Evolutionary conservation across 768 basidiomycete genomes (phyloP), one percentile per base, ranked within the genome.

Genomic region (Pisolithus albus): DNA sequence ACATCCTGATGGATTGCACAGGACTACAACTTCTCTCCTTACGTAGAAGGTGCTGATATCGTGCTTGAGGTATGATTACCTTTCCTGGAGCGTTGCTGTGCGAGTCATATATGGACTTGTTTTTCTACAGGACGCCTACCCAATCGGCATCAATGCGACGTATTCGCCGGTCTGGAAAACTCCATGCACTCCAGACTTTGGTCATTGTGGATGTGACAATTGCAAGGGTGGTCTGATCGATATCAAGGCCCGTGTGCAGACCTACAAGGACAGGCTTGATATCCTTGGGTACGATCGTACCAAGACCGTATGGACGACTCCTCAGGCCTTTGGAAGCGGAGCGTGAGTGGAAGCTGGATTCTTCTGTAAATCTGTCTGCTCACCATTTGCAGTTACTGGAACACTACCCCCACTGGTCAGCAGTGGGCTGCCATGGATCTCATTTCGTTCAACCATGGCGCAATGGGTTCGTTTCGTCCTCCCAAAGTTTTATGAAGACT

Each of bases 221-320:
- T 91, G 89, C 62, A 60, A 76, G 51, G 86, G 86, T 1, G 61
- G 52, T 18, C 78, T 88, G 48, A 73, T 78, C 47, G 88, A 90
- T 56, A 80, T 89, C 60, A 76, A 76, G 15, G 68, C 69, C 0
- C 73, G 88, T 21, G 77, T 89, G 71, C 84, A 87, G 51, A 74
- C 82, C 36, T 89, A 79, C 68, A 72, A 69, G 47, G 66, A 81
- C 43, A 73, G 86, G 28, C 65, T 84, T 3, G 72, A 78, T 52
- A 70, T 78, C 46, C 76, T 84, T 47, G 84, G 84, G 0, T 83
- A 82, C 76, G 80, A 81, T 54, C 70, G 79, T 9, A 77, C 74
- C 7, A 83, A 86, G 61, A 75, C 82, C 3, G 75, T 88, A 0
- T 92, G 88, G 89, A 79, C 81, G 3, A 84, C 84, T 0, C 86